These are phyloP conservation scores for Chlamydomonas asymmetrica DNA, from an alignment of 139 green algal genomes.

Conservation along the genomic window DNA sequence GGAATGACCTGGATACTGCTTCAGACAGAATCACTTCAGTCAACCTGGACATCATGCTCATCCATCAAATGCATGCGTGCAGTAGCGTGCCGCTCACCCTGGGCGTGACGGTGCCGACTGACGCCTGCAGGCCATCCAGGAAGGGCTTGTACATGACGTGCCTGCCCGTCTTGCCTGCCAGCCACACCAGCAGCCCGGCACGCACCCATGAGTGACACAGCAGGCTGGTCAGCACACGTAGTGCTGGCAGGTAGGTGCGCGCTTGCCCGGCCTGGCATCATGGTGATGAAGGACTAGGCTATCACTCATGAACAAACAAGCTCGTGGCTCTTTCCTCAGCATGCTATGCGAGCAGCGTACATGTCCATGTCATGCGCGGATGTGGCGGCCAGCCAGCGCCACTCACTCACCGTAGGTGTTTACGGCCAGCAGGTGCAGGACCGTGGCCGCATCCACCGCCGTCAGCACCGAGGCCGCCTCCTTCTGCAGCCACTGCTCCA, in stretches of 20 bases:
- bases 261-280: no score
- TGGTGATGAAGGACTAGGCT: no score
- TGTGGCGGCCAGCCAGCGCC: not conserved
- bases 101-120: not conserved
- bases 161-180: constrained; percentile 40
- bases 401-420: constrained; percentile 43
- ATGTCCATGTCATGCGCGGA: not conserved
- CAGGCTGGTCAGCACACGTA: not conserved
- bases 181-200: not conserved
- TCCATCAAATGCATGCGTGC: not conserved
- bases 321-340: no score
- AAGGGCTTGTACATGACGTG: constrained; percentile 45
- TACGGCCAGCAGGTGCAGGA: constrained; percentile 49
- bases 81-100: not conserved
- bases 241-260: no score
- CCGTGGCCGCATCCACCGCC: constrained; percentile 41
- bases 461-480: constrained; percentile 35
- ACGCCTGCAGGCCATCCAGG: constrained; percentile 31
- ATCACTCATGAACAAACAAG: not conserved
- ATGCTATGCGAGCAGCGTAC: not conserved
- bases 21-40: not conserved
- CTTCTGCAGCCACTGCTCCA: constrained; percentile 51
- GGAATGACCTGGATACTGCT: not conserved
- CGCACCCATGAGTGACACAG: not conserved
- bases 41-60: not conserved